A percentile compares a stretch with the other conserved stretches of the same genome.
These are phyloP conservation scores for Dipteronia sinensis DNA, from an alignment of 345 rosid genomes.

Conservation along the genomic window DNA sequence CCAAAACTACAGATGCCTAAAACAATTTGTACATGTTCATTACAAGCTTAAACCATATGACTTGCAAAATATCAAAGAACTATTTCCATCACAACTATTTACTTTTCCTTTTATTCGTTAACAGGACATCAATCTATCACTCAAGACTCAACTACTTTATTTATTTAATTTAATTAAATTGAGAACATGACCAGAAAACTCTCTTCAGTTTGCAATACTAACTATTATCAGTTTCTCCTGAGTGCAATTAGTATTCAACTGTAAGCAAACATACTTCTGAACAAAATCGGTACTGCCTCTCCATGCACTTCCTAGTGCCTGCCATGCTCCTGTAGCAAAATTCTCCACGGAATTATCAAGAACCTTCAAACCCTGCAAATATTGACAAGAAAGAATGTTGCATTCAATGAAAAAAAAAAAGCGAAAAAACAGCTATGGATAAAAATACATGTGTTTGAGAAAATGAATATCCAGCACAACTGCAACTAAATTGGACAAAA, in stretches of 20 bases:
- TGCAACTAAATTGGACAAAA: neutral
- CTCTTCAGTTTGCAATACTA: neutral
- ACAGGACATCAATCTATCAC: neutral
- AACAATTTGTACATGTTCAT: too few species aligned
- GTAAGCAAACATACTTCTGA: conserved; percentile 63
- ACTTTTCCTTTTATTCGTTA: too few species aligned
- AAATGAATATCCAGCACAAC: neutral
- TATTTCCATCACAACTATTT: too few species aligned
- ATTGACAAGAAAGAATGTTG: neutral
- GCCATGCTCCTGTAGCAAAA: conserved; percentile 97
- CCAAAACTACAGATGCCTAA: too few species aligned
- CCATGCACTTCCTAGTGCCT: conserved; percentile 81
- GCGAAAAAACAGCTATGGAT: too few species aligned
- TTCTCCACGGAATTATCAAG: conserved; percentile 92
- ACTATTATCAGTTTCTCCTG: neutral
- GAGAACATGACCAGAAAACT: conserved; percentile 5
- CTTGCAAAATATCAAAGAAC: too few species aligned
- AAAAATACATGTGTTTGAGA: neutral
- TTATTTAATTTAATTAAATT: conserved; percentile 8
- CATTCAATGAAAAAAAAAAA: neutral
- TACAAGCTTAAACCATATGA: too few species aligned
- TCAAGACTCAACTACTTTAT: conserved; percentile 14
- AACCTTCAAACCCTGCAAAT: conserved; percentile 74
- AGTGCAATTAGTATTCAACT: neutral
- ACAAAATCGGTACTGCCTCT: conserved; percentile 75